Conservation (phyloP, 768 basidiomycete genomes). For the Kwoniella pini region DNA sequence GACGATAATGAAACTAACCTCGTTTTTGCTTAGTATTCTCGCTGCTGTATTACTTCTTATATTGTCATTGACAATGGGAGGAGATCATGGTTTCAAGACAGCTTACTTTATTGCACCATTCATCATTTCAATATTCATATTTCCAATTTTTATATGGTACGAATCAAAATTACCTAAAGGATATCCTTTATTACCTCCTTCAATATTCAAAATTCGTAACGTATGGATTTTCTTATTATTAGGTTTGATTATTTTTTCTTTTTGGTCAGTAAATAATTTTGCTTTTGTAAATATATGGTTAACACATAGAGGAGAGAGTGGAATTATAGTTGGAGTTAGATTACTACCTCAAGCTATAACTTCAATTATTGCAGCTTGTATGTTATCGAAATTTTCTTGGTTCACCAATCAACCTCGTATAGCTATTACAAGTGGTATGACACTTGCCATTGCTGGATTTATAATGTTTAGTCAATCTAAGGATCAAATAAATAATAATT, state of each 20-base stretch:
- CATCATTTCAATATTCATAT: slow-evolving; percentile 38
- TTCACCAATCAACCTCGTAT: slow-evolving; percentile 38
- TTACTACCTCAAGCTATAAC: slow-evolving; percentile 48
- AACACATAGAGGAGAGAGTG: slow-evolving; percentile 32
- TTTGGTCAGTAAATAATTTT: too few relatives aligned
- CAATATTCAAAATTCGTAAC: slow-evolving; percentile 45
- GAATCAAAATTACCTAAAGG: slow-evolving; percentile 35
- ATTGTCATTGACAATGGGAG: slow-evolving; percentile 34
- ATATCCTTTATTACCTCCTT: slow-evolving; percentile 42
- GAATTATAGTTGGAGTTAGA: slow-evolving; percentile 45
- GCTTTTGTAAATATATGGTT: slow-evolving; percentile 45
- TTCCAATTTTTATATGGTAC: slow-evolving; percentile 43
- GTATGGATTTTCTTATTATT: slow-evolving; percentile 45
- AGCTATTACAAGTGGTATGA: slow-evolving; percentile 35
- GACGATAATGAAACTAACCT: too few relatives aligned
- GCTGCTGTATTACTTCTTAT: slow-evolving; percentile 44
- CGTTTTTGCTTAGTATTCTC: slow-evolving; percentile 16
- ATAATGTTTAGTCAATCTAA: slow-evolving; percentile 42
- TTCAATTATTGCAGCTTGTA: slow-evolving; percentile 36
- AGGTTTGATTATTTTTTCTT: slow-evolving; percentile 33
- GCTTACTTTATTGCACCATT: slow-evolving; percentile 52
- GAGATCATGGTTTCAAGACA: too few relatives aligned
- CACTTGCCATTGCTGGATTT: slow-evolving; percentile 34
- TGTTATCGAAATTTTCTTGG: slow-evolving; percentile 34
- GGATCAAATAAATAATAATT: slow-evolving; percentile 40